Conservation (phyloP, 441 rosid species). For the Euphorbia schlechtendalii region DNA sequence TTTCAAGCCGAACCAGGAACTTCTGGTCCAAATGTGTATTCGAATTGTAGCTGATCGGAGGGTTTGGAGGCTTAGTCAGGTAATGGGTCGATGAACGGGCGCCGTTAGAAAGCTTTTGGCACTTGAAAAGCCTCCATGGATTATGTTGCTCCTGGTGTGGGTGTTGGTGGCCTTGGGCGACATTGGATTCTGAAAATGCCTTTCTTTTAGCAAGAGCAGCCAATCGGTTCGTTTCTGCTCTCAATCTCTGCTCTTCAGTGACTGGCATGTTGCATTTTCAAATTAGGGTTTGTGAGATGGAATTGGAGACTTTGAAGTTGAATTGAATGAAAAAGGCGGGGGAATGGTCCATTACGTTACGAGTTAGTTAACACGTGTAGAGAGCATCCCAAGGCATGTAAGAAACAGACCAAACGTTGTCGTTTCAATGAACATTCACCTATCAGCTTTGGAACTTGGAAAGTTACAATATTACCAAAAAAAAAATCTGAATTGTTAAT, state of each 20-base stretch:
- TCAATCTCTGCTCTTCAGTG: constrained; percentile 53
- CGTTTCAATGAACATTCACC: neutral
- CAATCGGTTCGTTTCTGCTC: constrained; percentile 56
- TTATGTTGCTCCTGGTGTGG: constrained; percentile 15
- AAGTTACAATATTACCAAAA: too few species aligned
- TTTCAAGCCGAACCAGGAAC: constrained; percentile 70
- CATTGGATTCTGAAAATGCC: constrained; percentile 30
- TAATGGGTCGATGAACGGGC: constrained; percentile 8
- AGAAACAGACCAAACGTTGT: neutral
- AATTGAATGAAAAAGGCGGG: constrained; percentile 10
- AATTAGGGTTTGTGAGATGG: constrained; percentile 21
- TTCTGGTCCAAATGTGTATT: constrained; percentile 27
- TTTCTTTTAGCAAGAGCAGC: constrained; percentile 57
- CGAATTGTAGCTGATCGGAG: constrained; percentile 14
- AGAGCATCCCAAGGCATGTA: neutral
- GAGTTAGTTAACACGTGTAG: neutral
- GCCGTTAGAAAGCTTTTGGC: constrained; percentile 45
- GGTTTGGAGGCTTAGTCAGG: constrained; percentile 19
- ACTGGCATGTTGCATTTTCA: constrained; percentile 35
- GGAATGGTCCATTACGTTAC: neutral
- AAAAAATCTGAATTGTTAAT: too few species aligned
- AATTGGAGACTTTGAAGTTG: neutral
- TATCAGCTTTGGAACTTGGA: too few species aligned
- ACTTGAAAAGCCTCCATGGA: constrained; percentile 63
- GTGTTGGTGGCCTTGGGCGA: constrained; percentile 14